Evolutionary conservation across 208 protist species (phyloP), one percentile per base, ranked within the genome.

Genomic region (Leishmania major): DNA sequence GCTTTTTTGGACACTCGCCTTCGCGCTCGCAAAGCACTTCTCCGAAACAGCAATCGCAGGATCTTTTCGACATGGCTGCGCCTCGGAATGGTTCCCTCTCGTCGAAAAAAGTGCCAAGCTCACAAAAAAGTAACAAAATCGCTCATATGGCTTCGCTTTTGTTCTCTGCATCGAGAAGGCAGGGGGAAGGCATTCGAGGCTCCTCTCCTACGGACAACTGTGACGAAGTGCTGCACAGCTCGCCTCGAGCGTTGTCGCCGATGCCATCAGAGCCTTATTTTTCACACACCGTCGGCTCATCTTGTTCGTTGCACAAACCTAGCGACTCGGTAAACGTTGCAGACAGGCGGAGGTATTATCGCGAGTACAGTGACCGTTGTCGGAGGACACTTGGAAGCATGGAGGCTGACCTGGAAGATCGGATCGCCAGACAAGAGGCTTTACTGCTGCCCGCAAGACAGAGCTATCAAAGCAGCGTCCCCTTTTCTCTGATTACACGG

Each of bases 11-110:
- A 51, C 45, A 25, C 25, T 86, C 83, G 8, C 67, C 69, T 67
- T 64, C 79, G 22, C 83, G 78, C n/a, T 79, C 78, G 28, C 70
- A 67, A 69, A 86, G 83, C 57, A 25, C 67, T 43, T 82, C 74
- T 43, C 40, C 78, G 43, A 60, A 75, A 40, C 71, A 47, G 51
- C 43, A 72, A 13, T 37, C 72, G 45, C 43, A 45, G 17, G 22
- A 60, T 17, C 37, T 82, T n/a, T 85, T 78, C 8, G 31, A 47
- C 3, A 31, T 62, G 15, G 17, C n/a, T n/a, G 51, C 73, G 1
- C n/a, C 15, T 77, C 15, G 19, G 47, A 28, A 62, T 43, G n/a
- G 31, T 11, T n/a, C n/a, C 15, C 22, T 51, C 31, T 77, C 35
- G n/a, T 47, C 35, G 1, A 77, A 4, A n/a, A 15, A 17, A 43